Evolutionary conservation across 1,284 basidiomycete genomes (phyloP), one percentile per base, ranked within the genome.

Genomic region (Neotropicomus parvogracilis): DNA sequence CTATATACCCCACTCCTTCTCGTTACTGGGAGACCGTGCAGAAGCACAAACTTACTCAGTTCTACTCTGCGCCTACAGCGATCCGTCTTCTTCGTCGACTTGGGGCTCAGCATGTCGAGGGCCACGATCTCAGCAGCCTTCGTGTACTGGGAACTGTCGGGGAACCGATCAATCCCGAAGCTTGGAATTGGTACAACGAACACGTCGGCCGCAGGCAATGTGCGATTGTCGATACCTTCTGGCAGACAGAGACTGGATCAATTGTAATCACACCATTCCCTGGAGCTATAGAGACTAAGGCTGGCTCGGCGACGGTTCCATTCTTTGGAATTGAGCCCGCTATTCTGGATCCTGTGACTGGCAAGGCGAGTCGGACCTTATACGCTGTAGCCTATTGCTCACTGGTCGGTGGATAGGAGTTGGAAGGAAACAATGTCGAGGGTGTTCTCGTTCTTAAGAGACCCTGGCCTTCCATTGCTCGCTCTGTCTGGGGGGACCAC

Each of bases 161-260:
- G 46, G 95, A 99, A 74, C 97, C 97, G 6, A 98, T 99, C 77
- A 98, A 98, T 73, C 95, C 95, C 24, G 95, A 98, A 69, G 97
- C 95, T 4, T 98, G 97, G 95, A 82, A 95, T 64, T 98, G 95
- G 95, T 97, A 95, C 75, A 90, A 92, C 70, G 92, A 97, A 63
- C 83, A 92, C 65, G 94, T 97, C 48, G 97, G 95, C 26, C 80
- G 82, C 61, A 77, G 74, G 55, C 77, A 98, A 70, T 97, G 93
- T 64, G 93, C 95, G 14, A 89, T 99, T 58, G 94, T 98, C 50
- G 95, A 98, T 70, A 94, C 92, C 1, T 95, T 88, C 74, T 95
- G 91, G 85, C 95, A 98, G 80, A 99, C 95, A 3, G 95, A 99
- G 74, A 98, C 95, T 0, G 95, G 95, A 41, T 93, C 90, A 6